phyloP scores from a whole-genome alignment of 352 stramenopile genomes.

The Lagenidium giganteum region DNA sequence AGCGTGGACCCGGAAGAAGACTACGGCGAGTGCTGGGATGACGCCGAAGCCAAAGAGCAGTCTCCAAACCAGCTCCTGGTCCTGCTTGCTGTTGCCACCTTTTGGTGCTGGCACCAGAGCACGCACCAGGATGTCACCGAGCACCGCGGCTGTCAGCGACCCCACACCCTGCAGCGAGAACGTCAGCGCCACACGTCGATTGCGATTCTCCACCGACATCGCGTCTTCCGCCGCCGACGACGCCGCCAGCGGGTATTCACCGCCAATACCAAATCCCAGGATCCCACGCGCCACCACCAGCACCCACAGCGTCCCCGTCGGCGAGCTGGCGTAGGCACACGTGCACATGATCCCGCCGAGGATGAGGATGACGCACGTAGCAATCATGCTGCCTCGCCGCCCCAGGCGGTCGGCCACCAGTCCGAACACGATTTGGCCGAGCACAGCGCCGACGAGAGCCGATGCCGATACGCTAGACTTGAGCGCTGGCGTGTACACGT shows the following conservation, averaged over 20 bases:
- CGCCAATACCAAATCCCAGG: too few relatives aligned
- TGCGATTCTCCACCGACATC: constrained; percentile 31
- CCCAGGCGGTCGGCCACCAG: constrained; percentile 42
- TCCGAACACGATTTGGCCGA: constrained; percentile 45
- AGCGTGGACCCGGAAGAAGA: constrained; percentile 46
- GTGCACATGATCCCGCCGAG: constrained; percentile 58
- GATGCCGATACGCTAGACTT: constrained; percentile 45
- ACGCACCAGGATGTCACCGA: constrained; percentile 42
- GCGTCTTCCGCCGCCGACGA: too few relatives aligned
- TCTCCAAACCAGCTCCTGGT: constrained; percentile 54
- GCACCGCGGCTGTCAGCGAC: constrained; percentile 33
- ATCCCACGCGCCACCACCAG: constrained; percentile 43
- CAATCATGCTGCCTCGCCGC: constrained; percentile 47
- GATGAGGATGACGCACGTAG: constrained; percentile 41
- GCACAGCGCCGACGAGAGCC: constrained; percentile 38
- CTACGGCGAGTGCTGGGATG: constrained; percentile 40
- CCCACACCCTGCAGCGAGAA: constrained; percentile 62
- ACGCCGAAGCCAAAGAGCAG: constrained; percentile 51
- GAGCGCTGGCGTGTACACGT: constrained; percentile 49
- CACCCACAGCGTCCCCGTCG: constrained; percentile 44
- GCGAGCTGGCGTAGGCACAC: constrained; percentile 30
- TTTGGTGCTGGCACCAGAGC: constrained; percentile 28
- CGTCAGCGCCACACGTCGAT: constrained; percentile 34
- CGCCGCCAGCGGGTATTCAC: too few relatives aligned
- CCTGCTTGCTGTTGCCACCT: constrained; percentile 24